Evolutionary conservation across 305 asterid species (phyloP), one percentile per base, ranked within the genome.

Genomic region (Solanum aculeatissimum): DNA sequence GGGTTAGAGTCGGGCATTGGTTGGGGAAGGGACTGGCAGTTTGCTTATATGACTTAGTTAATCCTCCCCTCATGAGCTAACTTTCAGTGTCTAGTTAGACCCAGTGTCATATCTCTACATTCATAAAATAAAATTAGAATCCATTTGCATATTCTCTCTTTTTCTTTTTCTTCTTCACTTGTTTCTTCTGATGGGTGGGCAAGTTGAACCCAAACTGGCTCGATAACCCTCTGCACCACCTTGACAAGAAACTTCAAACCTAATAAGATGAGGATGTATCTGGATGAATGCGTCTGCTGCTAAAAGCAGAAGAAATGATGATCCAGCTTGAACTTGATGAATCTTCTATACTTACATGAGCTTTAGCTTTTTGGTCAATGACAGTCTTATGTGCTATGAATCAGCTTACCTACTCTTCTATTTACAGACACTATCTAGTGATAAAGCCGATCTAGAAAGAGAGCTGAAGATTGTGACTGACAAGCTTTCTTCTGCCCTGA

Each of bases 401-500:
- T 51, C 42, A 57, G 71, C 84, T 68, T 82, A 75, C 71, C 35
- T 63, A 18, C 84, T 78, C 78, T 65, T 74, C 18, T 86, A 86
- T 87, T 79, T 81, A 55, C 89, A 88, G 89, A 84, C 90, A 81
- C 88, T 82, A 86, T 63, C 86, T 82, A 85, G 55, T 83, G 92
- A 92, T 87, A 92, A 94, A 86, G 86, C 92, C 62, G 93, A 91
- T 62, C 88, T 91, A 60, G 93, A 92, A 85, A 90, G 89, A 85
- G 94, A 93, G 51, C 86, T 93, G 85, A 85, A 84, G 83, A 57
- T 87, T 74, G 85, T 88, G 85, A 91, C 87, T 55, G 95, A 87
- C 57, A 95, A 90, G 87, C 95, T 95, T 88, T 91, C 92, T 19
- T 85, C 93, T 85, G 94, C 94, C 40, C 88, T 91, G 15, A 86